Evolutionary conservation across 2,329 filamentous ascomycete species (phyloP), one percentile per base, ranked within the genome.

Genomic region (Plectosphaerella cucumerina): DNA sequence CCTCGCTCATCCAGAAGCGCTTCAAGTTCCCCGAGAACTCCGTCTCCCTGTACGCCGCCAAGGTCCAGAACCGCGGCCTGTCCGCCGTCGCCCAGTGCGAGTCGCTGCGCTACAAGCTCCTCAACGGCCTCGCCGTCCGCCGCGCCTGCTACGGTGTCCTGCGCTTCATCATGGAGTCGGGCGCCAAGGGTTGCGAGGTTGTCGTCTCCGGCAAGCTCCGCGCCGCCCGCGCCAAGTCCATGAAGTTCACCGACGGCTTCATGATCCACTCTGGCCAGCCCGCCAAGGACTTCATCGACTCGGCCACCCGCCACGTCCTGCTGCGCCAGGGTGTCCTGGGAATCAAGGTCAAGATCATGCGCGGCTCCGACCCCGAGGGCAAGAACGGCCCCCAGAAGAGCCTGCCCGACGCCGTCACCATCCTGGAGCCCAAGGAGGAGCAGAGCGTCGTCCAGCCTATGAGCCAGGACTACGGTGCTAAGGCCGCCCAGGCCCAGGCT

Each of bases 331-430:
- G 94, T 89, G 94, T 99, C 63, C 84, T 99, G 63, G 94, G 94
- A 81, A 99, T 99, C 83, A 99, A 99, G 87, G 94, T 99, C 78
- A 99, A 99, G 92, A 99, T 99, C 82, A 99, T 99, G 94, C 92
- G 95, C 75, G 94, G 94, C 73, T 94, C 90, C 66, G 94, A 99
- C 82, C 94, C 94, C 74, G 91, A 97, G 80, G 94, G 94, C 86
- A 99, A 99, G 87, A 86, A 90, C 69, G 91, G 94, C 65, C 92
- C 93, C 67, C 90, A 92, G 80, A 97, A 97, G 86, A 86, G 91
- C 63, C 90, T 99, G 61, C 94, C 94, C 65, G 94, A 99, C 76
- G 90, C 91, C 73, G 94, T 99, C 76, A 97, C 93, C 75, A 94
- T 99, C 79, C 96, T 97, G 77, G 94, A 99, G 84, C 95, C 94